Percentiles rank a stretch among this genome's conserved stretches.
These are phyloP conservation scores for Ascochyta lentis DNA, from an alignment of 2,329 filamentous ascomycete species.

Conservation along the genomic window DNA sequence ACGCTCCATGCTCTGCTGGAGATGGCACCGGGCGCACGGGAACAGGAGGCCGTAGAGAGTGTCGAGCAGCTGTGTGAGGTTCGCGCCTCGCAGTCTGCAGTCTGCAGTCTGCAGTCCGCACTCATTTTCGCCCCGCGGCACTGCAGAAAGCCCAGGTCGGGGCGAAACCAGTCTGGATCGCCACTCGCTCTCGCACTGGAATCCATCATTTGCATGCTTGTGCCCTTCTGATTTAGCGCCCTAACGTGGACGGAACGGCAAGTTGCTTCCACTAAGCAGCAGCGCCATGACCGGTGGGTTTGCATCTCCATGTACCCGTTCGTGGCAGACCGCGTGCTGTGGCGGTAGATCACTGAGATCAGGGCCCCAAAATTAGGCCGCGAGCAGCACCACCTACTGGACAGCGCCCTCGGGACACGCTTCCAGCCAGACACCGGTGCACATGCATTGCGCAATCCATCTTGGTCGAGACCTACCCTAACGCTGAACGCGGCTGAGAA, in stretches of 20 bases:
- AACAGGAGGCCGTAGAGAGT: background rate
- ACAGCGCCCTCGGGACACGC: too few species aligned
- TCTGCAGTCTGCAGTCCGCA: too few species aligned
- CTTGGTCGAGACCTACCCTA: too few species aligned
- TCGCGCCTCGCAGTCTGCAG: background rate
- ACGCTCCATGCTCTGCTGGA: conserved; percentile 9
- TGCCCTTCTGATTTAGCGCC: conserved; percentile 1
- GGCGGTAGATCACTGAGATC: background rate
- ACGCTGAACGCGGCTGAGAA: too few species aligned
- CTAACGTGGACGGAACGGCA: background rate
- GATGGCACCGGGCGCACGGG: background rate
- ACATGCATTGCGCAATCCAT: too few species aligned
- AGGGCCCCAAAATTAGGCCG: too few species aligned
- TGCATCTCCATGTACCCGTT: too few species aligned
- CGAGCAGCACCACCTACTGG: too few species aligned
- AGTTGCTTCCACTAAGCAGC: background rate
- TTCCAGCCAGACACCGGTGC: background rate
- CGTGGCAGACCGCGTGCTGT: background rate
- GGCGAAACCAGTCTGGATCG: conserved; percentile 11
- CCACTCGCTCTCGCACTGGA: conserved; percentile 1
- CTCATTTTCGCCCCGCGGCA: conserved; percentile 2
- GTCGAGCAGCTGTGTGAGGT: conserved; percentile 5
- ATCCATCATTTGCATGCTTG: background rate
- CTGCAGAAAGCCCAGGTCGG: background rate
- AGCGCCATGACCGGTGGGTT: background rate